Percentiles rank a stretch among this genome's conserved stretches.
Conservation (phyloP, 1,284 basidiomycete genomes). For the Sanghuangporus weigelae region DNA sequence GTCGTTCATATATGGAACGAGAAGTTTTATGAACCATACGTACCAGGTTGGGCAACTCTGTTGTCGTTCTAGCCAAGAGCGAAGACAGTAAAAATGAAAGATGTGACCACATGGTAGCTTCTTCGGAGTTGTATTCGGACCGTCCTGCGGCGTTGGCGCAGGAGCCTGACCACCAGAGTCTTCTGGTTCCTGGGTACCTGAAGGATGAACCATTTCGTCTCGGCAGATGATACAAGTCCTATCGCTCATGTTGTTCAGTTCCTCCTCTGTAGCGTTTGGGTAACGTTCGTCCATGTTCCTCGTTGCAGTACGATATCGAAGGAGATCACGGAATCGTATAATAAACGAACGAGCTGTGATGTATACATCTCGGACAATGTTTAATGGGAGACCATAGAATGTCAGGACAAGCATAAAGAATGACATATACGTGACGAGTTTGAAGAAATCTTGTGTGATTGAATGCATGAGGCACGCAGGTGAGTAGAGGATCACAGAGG, state of each 20-base stretch:
- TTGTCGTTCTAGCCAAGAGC: constrained; percentile 97
- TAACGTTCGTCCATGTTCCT: constrained; percentile 96
- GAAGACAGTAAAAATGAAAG: constrained; percentile 96
- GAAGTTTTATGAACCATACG: constrained; percentile 25
- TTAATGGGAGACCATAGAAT: constrained; percentile 93
- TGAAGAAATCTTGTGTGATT: constrained; percentile 72
- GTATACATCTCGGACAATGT: constrained; percentile 96
- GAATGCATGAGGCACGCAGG: not conserved
- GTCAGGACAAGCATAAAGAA: constrained; percentile 93
- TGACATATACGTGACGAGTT: constrained; percentile 86
- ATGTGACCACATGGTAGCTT: constrained; percentile 95
- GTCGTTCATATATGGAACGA: not conserved
- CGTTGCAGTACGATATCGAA: constrained; percentile 91
- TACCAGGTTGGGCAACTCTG: constrained; percentile 96
- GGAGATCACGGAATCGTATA: constrained; percentile 78
- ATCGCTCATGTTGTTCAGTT: constrained; percentile 78
- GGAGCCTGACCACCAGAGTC: not conserved
- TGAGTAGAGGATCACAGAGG: constrained; percentile 10
- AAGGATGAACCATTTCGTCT: constrained; percentile 82
- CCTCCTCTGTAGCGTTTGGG: constrained; percentile 87
- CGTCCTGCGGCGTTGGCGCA: constrained; percentile 40
- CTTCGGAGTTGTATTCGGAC: constrained; percentile 93
- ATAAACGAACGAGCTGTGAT: constrained; percentile 91
- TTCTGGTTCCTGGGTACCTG: constrained; percentile 28
- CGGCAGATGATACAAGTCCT: constrained; percentile 97